Evolutionary conservation across 164 flowering plant species (phyloP), one percentile per base, ranked within the genome.

Genomic region (Amborella trichopoda): DNA sequence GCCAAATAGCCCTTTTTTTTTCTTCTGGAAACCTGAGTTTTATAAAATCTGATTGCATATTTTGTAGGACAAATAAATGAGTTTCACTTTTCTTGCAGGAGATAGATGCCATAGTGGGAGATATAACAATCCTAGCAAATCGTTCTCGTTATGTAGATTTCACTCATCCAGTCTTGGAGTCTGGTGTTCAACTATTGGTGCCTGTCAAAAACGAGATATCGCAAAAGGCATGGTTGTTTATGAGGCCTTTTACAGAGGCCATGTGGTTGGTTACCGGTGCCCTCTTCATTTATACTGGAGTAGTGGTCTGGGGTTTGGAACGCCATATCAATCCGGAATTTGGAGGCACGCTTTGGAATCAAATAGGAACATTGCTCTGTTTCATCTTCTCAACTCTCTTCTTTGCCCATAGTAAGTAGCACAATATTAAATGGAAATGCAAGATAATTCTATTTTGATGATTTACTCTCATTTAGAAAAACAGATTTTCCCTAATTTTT

Each of bases 281-380:
- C 26, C 24, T 56, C 1, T 51, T 26, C 17, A n/a, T 65, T 21
- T 70, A 52, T 47, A 65, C 42, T 13, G 67, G 68, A 3, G 45
- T 67, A n/a, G 68, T 65, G 0, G 50, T 72, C 0, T 72, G 75
- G 77, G 21, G 65, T n/a, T 56, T 75, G 8, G 79, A 74, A 24
- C 32, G 58, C 3, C 44, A 54, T 1, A 26, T 52, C 53, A 21
- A 28, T 32, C 40, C 60, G 0, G 69, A 55, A 3, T 53, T 65
- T 17, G 26, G 30, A 27, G 73, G 73, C 40, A 14, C 64, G 2
- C 12, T 21, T 3, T 2, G 2, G n/a, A 30, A 67, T 12, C 72
- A 64, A 36, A 2, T 67, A 4, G 69, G 68, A 23, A 48, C 49
- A 9, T 20, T 56, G 17, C 23, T 73, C 28, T 64, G 54, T 45